Percentiles rank a stretch among this genome's conserved stretches.
These are phyloP conservation scores for Populus hybrid DNA, from an alignment of 441 rosid species.

Conservation along the genomic window DNA sequence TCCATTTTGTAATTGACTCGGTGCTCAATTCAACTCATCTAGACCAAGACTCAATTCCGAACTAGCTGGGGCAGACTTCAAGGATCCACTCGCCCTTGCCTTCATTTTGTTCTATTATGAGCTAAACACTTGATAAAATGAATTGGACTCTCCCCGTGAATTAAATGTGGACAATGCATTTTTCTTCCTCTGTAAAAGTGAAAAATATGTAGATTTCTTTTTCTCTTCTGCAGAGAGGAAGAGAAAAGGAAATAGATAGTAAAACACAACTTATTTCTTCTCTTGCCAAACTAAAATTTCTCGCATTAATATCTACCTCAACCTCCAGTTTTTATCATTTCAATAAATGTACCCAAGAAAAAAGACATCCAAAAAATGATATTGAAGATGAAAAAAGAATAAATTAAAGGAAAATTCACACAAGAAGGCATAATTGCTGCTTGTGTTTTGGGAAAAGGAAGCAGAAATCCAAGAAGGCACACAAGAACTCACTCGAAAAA, in stretches of 20 bases:
- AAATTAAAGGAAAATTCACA: background rate
- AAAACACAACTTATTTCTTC: background rate
- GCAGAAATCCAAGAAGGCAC: background rate
- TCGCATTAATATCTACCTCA: background rate
- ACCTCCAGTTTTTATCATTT: background rate
- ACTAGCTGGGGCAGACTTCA: background rate
- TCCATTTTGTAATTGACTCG: background rate
- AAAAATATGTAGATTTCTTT: background rate
- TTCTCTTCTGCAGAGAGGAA: no score
- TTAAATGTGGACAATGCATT: background rate
- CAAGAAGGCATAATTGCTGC: background rate
- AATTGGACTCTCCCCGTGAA: background rate
- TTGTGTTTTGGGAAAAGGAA: background rate
- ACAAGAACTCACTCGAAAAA: slow-evolving; percentile 68
- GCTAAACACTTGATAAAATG: background rate
- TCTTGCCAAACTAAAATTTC: background rate
- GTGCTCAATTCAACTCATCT: background rate
- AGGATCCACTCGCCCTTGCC: background rate
- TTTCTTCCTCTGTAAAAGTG: background rate
- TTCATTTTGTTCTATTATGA: background rate
- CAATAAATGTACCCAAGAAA: background rate
- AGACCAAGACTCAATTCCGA: background rate
- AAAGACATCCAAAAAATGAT: background rate
- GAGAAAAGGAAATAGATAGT: background rate
- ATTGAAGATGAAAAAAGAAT: background rate